phyloP scores from a whole-genome alignment of 2,329 filamentous ascomycete species.

The Sporothrix brasiliensis region DNA sequence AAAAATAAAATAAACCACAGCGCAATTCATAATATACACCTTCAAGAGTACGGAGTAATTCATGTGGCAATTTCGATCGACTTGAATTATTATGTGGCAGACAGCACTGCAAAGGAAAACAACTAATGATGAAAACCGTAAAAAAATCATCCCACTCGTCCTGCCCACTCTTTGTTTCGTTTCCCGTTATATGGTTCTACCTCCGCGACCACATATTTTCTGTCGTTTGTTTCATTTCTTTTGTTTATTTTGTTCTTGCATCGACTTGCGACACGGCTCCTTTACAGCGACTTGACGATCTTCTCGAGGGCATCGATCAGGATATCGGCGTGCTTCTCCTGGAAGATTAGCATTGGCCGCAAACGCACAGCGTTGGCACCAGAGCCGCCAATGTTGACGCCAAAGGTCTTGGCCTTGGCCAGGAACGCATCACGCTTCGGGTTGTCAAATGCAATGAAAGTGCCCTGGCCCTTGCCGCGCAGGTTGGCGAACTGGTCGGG shows the following conservation, averaged over 20 bases:
- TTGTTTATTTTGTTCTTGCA: not conserved
- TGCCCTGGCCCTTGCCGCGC: constrained; percentile 83
- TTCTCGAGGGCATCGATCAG: constrained; percentile 78
- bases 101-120: not conserved
- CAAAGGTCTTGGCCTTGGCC: constrained; percentile 73
- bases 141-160: constrained; percentile 10
- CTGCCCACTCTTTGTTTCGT: not conserved
- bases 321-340: constrained; percentile 87
- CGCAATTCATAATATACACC: no score
- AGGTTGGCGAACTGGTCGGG: constrained; percentile 80
- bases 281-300: constrained; percentile 56
- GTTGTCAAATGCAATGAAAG: constrained; percentile 90
- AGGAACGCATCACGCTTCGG: constrained; percentile 79
- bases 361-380: constrained; percentile 75
- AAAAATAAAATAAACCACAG: not conserved
- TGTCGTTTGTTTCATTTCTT: constrained; percentile 4
- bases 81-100: not conserved
- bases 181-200: not conserved
- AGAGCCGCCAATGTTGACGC: constrained; percentile 85
- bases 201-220: not conserved
- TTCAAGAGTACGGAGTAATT: no score
- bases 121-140: not conserved
- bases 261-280: not conserved
- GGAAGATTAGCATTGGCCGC: constrained; percentile 89
- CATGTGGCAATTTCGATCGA: not conserved